Base-by-base conservation (phyloP, 192 early-diverging fungal species). In the Rhizoclosmatium globosum region DNA sequence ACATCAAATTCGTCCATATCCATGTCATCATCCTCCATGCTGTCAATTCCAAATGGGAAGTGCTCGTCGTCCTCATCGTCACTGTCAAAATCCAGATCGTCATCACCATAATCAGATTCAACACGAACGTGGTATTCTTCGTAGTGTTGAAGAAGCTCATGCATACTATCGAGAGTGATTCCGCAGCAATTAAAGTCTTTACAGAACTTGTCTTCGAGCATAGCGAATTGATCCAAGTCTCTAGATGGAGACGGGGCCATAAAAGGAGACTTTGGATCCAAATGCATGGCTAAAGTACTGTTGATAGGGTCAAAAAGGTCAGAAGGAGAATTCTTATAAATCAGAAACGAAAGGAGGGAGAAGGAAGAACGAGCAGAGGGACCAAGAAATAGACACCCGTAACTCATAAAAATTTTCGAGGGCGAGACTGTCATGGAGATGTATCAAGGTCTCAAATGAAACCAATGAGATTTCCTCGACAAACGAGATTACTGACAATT, bases 131-230 rank as follows among this genome's bases (percentile, higher is more conserved):
- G 97, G 79, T 89, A 91, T 80, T 99, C 97, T 86, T 99, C 97
- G 81, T 95, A 97, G 83, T 99, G 97, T 84, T 96, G 95, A 43
- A 99, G 84, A 60, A 99, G 92, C 76, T 95, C 96, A 87, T 99
- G 97, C 78, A 99, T 85, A 83, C 95, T 94, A 72, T 90, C 90
- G 64, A 99, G 88, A 48, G 93, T 85, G 44, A 95, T 88, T 41
- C 96, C 97, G 80, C 97, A 99, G 89, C 97, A 99, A 65, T 89
- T 89, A 79, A 97, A 99, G 91, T 99, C 94, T 83, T 94, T 94
- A 85, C 96, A 97, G 84, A 95, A 98, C 64, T 90, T 88, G 84
- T 92, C 92, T 82, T 98, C 96, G 7, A 97, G 89, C 23, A 71
- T 82, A 3, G 88, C 86, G 83, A 88, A 89, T 66, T 89, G 83